Evolutionary conservation across 208 protist species (phyloP), one percentile per base, ranked within the genome.

Genomic region (Entamoeba moshkovskii): DNA sequence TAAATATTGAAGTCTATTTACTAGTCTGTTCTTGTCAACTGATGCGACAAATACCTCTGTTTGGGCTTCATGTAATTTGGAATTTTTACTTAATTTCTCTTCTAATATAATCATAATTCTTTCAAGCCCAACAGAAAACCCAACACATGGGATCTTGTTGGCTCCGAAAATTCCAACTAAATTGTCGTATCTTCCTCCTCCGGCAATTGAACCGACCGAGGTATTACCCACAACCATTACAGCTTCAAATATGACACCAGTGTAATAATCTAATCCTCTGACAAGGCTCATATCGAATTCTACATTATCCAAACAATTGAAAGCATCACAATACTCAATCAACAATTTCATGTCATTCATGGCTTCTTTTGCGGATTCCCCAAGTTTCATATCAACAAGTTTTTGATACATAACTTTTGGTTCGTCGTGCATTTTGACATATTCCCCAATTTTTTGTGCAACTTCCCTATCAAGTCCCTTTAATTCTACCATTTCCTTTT

Each of bases 261-360:
- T 98, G 95, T 98, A 98, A 94, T 98, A 98, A 91, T 98, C 97
- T 16, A 98, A 95, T 45, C 97, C 97, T 93, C 97, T 85, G 1
- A 97, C 97, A 18, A 98, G 93, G 16, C 92, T 95, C 0, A 97
- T 52, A 94, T 98, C 97, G 92, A 98, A 97, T 0, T 45, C 42
- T 11, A 97, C 92, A 5, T 96, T 38, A 44, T 97, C 92, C 4
- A 95, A 2, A 22, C 47, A 45, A 6, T 91, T 91, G 3, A 96
- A 93, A 3, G 47, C 13, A 18, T 96, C 94, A 13, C 96, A 49
- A 92, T 96, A 97, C 0, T 93, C 45, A 42, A 96, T 95, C 3
- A 97, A 94, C 0, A 94, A 29, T 4, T 95, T 94, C 38, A 97
- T 66, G n/a, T 97, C 95, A 5, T 94, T 38, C 1, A 97, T n/a